Base-by-base conservation (phyloP, 2,329 filamentous ascomycete genomes). In the Xylaria multiplex region DNA sequence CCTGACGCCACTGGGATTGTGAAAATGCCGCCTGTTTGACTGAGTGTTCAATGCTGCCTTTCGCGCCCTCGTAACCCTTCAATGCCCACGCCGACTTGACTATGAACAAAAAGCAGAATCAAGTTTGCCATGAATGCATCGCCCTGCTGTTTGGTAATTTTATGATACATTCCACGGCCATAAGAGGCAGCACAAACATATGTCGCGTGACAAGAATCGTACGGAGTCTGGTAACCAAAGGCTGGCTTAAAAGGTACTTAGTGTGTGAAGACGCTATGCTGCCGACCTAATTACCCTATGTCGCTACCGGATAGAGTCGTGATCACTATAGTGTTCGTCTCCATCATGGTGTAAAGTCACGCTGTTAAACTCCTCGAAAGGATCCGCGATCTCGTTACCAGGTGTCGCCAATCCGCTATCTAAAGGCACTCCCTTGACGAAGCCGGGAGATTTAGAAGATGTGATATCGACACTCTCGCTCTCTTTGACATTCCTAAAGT, bases 351-450 rank as follows among this genome's bases (percentile, higher is more conserved):
- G 95, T 68, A 99, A 84, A 57, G 96, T 99, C 48, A 99, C 94
- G 77, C 93, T 97, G 84, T 98, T 99, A 81, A 99, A 99, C 79
- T 98, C 96, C 79, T 97, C 93, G 77, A 99, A 99, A 1, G 96
- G 96, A 84, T 99, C 96, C 3, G 88, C 84, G 43, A 90, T 77
- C 77, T 97, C 95, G 43, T 86, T 91, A 50, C 91, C 92, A 1
- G 95, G 95, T 2, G 95, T 98, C 1, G 91, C 88, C 59, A 97
- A 83, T 1, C 92, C 93, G 49, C 91, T 95, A 76, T 97, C 93
- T 67, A 97, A 82, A 8, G 93, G 93, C 13, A 97, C 93, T 1
- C 93, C 93, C 80, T 93, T 93, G 54, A 84, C 77, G 68, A 87
- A 78, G 59, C 83, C 83, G n/a, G 67, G 56, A 11, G 65, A 45